Percentiles rank a stretch among this genome's conserved stretches.
Evolutionary conservation across 768 basidiomycete genomes (phyloP).

Genomic region (Termitomyces sp.): DNA sequence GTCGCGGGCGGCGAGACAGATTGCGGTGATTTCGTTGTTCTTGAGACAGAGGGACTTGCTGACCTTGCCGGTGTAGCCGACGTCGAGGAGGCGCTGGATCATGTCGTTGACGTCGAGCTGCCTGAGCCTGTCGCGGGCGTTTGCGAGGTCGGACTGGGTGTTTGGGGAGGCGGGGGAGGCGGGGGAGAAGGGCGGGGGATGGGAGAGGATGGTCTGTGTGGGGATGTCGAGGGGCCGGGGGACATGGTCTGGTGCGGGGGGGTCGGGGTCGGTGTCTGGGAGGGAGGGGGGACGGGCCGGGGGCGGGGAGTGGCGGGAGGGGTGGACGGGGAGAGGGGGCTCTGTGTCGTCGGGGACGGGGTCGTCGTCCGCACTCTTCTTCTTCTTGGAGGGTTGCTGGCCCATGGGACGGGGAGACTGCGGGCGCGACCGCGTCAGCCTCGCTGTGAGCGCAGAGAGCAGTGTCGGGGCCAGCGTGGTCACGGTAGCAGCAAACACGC

Average conservation of each 20-base stretch:
- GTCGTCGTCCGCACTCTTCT: conserved; percentile 53
- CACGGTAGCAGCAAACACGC: background rate
- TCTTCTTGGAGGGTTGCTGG: conserved; percentile 81
- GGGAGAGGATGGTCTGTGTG: conserved; percentile 83
- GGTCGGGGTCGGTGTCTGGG: conserved; percentile 29
- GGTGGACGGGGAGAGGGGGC: conserved; percentile 17
- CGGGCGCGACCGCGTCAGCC: conserved; percentile 66
- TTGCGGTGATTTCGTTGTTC: conserved; percentile 90
- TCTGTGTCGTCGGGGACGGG: conserved; percentile 22
- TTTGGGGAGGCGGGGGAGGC: conserved; percentile 33
- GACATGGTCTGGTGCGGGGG: conserved; percentile 30
- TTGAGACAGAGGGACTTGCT: conserved; percentile 94
- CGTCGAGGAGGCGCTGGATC: conserved; percentile 93
- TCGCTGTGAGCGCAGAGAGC: conserved; percentile 68
- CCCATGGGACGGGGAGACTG: conserved; percentile 80
- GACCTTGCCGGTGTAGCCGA: conserved; percentile 97
- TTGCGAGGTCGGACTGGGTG: no score
- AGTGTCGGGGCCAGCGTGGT: conserved; percentile 78
- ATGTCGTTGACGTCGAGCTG: conserved; percentile 95
- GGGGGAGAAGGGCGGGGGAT: conserved; percentile 49
- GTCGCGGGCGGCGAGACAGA: conserved; percentile 94
- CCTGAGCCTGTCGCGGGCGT: conserved; percentile 49
- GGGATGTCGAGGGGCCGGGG: conserved; percentile 71
- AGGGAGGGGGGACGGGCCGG: conserved; percentile 22
- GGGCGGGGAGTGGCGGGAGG: conserved; percentile 28